Conservation (phyloP, 1,284 basidiomycete species). For the Polyporus tsugae region DNA sequence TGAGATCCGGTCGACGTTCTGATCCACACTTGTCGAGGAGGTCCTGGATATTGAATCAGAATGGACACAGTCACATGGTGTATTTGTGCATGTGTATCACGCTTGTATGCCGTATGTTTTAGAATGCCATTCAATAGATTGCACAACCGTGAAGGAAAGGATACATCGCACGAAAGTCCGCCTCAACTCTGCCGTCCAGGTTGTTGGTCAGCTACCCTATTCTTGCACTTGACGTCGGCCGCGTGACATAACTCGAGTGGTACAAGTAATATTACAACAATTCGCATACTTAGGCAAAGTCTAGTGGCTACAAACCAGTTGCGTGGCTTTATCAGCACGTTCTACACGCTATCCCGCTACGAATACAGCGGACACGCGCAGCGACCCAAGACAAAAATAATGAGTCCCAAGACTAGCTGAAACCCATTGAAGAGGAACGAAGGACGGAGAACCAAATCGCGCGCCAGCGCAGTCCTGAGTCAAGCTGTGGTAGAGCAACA, state of each 20-base stretch:
- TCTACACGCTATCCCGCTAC: not conserved
- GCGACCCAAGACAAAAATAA: not conserved
- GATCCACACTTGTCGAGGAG: not conserved
- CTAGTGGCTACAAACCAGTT: conserved; percentile 7
- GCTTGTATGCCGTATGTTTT: not conserved
- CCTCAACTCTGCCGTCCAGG: not conserved
- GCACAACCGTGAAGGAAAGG: not conserved
- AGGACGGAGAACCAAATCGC: not conserved
- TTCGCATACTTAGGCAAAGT: not conserved
- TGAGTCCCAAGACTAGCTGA: not conserved
- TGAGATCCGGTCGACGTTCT: not conserved
- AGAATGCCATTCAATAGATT: not conserved
- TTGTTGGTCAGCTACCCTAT: not conserved
- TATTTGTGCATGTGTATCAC: not conserved
- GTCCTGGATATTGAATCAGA: not conserved
- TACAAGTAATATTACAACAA: conserved; percentile 1
- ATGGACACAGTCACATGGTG: not conserved
- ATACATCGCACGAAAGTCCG: not conserved
- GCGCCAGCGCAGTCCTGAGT: not conserved
- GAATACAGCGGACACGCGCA: not conserved
- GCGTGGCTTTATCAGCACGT: not conserved
- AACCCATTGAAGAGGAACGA: not conserved
- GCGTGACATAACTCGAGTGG: not conserved
- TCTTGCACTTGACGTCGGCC: not conserved
- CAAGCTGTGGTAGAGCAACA: not conserved